Conservation (phyloP, 1,284 basidiomycete genomes). For the Puccinia polysora region DNA sequence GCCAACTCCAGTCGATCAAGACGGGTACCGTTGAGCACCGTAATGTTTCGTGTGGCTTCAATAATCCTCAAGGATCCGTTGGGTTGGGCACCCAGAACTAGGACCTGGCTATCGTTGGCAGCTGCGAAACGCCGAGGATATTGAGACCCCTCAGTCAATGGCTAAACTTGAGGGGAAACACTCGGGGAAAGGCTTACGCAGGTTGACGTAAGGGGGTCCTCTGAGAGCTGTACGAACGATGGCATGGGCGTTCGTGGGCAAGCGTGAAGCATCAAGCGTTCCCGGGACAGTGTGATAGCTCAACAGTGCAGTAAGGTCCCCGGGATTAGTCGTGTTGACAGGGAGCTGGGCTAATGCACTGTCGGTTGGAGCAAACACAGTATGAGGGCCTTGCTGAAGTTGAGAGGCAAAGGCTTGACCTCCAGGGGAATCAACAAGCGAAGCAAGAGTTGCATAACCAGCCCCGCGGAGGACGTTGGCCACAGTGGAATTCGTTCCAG, state of each 20-base stretch:
- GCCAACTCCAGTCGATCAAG: slow-evolving; percentile 12
- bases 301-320: slow-evolving; percentile 28
- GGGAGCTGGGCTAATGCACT: slow-evolving; percentile 9
- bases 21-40: slow-evolving; percentile 16
- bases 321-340: slow-evolving; percentile 23
- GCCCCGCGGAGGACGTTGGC: slow-evolving; percentile 26
- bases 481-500: slow-evolving; percentile 2
- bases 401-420: slow-evolving; percentile 8
- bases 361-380: slow-evolving; percentile 34
- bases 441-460: slow-evolving; percentile 17
- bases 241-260: slow-evolving; percentile 18
- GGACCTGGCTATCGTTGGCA: slow-evolving; percentile 35
- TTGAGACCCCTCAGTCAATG: not conserved
- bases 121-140: not conserved
- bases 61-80: slow-evolving; percentile 20
- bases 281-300: slow-evolving; percentile 37
- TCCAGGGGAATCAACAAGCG: not conserved
- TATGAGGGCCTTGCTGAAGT: slow-evolving; percentile 29
- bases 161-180: not conserved
- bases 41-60: slow-evolving; percentile 27
- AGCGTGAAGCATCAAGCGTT: slow-evolving; percentile 2
- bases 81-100: slow-evolving; percentile 21
- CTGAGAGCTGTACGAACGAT: slow-evolving; percentile 28
- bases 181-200: slow-evolving; percentile 19
- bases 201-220: slow-evolving; percentile 14